Evolutionary conservation across 2,329 filamentous ascomycete species (phyloP).

Genomic region (Colletotrichum higginsianum): DNA sequence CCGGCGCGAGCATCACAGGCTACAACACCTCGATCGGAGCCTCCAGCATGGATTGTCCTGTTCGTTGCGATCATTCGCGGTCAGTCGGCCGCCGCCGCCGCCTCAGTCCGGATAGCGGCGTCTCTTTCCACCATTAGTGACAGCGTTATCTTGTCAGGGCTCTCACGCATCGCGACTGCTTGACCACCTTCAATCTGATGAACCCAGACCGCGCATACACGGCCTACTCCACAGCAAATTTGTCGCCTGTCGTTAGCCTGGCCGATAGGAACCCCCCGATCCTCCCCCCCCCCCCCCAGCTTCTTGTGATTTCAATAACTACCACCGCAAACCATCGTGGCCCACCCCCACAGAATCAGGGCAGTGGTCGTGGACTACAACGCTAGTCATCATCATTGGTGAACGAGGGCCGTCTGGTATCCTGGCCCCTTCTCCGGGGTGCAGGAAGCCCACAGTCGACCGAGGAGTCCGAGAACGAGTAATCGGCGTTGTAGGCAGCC

Average conservation of each 20-base stretch:
- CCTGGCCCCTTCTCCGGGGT: neutral
- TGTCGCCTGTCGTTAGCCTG: neutral
- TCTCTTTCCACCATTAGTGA: neutral
- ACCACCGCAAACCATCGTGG: neutral
- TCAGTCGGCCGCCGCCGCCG: neutral
- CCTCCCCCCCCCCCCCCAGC: neutral
- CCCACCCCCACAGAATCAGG: neutral
- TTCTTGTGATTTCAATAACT: neutral
- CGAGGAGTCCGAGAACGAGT: neutral
- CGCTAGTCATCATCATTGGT: neutral
- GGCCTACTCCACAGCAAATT: constrained; percentile 5
- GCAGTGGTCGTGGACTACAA: neutral
- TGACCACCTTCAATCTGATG: neutral
- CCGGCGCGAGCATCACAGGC: neutral
- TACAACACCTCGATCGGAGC: neutral
- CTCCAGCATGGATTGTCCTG: neutral
- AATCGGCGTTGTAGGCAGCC: neutral
- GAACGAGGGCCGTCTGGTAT: neutral
- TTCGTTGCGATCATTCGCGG: neutral
- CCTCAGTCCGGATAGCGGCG: constrained; percentile 5
- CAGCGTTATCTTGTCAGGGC: neutral
- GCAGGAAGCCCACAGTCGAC: neutral
- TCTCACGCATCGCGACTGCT: neutral
- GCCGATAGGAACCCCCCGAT: constrained; percentile 9
- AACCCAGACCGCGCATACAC: neutral